Evolutionary conservation across 176 grass and related monocot species (phyloP), one percentile per base, ranked within the genome.

Genomic region (Rhynchospora pubera): DNA sequence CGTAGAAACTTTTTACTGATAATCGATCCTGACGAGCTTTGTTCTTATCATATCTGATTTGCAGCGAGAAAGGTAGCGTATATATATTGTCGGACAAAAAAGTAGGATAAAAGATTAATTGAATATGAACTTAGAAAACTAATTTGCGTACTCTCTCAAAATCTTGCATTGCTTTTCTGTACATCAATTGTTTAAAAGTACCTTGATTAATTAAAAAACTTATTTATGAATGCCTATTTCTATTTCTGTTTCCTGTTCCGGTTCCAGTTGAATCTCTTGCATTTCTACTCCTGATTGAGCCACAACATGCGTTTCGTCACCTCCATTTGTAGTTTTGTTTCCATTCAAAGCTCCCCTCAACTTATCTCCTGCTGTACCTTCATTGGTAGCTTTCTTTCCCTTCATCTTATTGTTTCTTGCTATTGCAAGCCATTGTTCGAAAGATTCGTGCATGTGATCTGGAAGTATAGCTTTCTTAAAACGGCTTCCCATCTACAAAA

Each of bases 381-480:
- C 53, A 50, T 44, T 71, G 22, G 13, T 79, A 19, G 53, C 9
- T 44, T 11, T 32, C 21, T 48, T 72, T 62, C 43, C 77, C 48
- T 76, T 87, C 0, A 46, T 48, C 21, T 34, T 86, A 7, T 50
- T 76, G 5, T 2, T 52, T 67, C 77, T 89, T 30, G 73, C 88
- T 30, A n/a, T 76, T 57, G 82, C 50, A 32, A 80, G 86, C 94
- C 90, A 94, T 12, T 52, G 86, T 7, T 65, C 32, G 51, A 97
- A 77, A 21, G 88, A 81, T 81, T 78, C 55, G 0, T 88, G 44
- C 47, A 97, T 68, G 83, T 88, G 84, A 13, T 90, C 85, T 15
- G 93, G 88, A 16, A 97, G 93, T 51, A 94, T 89, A 0, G 67
- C 79, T 84, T 88, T 97, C 48, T 97, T 97, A 65, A 90, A 97